Evolutionary conservation across 2,329 filamentous ascomycete genomes (phyloP), one percentile per base, ranked within the genome.

Genomic region (Apiospora sp.): DNA sequence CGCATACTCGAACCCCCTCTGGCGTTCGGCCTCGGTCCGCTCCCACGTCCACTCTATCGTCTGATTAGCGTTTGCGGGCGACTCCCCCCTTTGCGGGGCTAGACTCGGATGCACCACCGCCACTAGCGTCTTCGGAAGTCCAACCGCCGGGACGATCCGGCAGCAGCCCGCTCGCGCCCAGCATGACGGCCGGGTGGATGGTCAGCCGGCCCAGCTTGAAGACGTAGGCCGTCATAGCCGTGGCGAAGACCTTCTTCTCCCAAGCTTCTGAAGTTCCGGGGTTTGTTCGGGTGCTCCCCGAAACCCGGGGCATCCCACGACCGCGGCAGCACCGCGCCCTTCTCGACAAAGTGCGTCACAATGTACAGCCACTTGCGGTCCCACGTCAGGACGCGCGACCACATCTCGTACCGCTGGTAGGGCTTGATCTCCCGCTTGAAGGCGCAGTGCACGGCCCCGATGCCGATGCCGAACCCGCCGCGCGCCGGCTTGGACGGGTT

Each of bases 191-290:
- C 0, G 96, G 95, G 75, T 95, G 91, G 4, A 98, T 90, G 0
- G 96, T 98, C 78, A 96, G 86, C 37, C 96, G 87, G 0, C 92
- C 93, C 72, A 94, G 87, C 85, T 96, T 96, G 80, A 94, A 91
- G 51, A 96, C 93, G 81, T 96, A 96, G 84, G 95, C 95, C 84
- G 89, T 92, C 61, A 95, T 82, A 0, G 91, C 91, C 0, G 92
- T 92, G 0, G 93, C 94, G 76, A 92, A 88, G 49, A 96, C 87
- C 73, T 89, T 90, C 82, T 88, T 91, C 80, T 90, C 86, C 81
- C 89, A 89, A 41, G 86, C 79, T 41, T 34, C 27, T 5, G 14
- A 27, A 4, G 4, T 58, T 2, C 27, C 51, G 24, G 51, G 27
- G n/a, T n/a, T n/a, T n/a, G n/a, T n/a, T n/a, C n/a, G n/a, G n/a